These are phyloP conservation scores for Phialemoniopsis sp. DNA, from an alignment of 2,329 filamentous ascomycete species.

Conservation along the genomic window DNA sequence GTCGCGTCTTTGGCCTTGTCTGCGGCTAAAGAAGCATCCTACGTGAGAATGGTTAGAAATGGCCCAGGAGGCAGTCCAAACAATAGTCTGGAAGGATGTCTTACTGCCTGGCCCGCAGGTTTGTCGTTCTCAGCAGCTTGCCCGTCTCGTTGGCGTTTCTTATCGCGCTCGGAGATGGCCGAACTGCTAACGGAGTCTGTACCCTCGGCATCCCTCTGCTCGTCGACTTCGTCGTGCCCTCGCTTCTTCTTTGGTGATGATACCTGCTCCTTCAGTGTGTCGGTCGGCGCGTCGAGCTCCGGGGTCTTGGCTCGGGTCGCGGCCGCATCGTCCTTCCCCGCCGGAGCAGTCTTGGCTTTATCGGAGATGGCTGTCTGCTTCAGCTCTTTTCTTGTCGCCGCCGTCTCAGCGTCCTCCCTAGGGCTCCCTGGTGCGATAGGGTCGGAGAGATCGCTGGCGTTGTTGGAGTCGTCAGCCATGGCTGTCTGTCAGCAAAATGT, in stretches of 20 bases:
- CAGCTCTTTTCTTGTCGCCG: slow-evolving; percentile 59
- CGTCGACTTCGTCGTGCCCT: slow-evolving; percentile 54
- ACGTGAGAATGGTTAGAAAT: slow-evolving; percentile 1
- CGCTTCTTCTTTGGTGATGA: slow-evolving; percentile 65
- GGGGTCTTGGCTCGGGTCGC: slow-evolving; percentile 24
- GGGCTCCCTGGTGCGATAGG: slow-evolving; percentile 21
- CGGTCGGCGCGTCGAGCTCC: slow-evolving; percentile 26
- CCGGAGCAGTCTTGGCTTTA: slow-evolving; percentile 21
- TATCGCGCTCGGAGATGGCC: slow-evolving; percentile 58
- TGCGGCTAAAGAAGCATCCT: slow-evolving; percentile 6
- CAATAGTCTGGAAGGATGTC: too few relatives aligned
- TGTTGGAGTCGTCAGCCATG: slow-evolving; percentile 41
- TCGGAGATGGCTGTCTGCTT: slow-evolving; percentile 62
- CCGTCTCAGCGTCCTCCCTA: slow-evolving; percentile 60
- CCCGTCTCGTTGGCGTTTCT: slow-evolving; percentile 58
- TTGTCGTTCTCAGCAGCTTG: slow-evolving; percentile 26
- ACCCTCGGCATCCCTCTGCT: slow-evolving; percentile 34
- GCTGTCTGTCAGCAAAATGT: not conserved
- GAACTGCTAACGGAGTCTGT: slow-evolving; percentile 37
- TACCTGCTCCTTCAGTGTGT: slow-evolving; percentile 43
- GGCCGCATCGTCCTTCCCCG: slow-evolving; percentile 16
- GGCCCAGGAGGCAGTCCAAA: not conserved
- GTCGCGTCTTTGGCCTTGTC: slow-evolving; percentile 12
- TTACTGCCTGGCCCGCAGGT: slow-evolving; percentile 13
- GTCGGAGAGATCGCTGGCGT: slow-evolving; percentile 32